phyloP scores from a whole-genome alignment of 2,329 filamentous ascomycete genomes.

The Exophiala phaeomuriformis region DNA sequence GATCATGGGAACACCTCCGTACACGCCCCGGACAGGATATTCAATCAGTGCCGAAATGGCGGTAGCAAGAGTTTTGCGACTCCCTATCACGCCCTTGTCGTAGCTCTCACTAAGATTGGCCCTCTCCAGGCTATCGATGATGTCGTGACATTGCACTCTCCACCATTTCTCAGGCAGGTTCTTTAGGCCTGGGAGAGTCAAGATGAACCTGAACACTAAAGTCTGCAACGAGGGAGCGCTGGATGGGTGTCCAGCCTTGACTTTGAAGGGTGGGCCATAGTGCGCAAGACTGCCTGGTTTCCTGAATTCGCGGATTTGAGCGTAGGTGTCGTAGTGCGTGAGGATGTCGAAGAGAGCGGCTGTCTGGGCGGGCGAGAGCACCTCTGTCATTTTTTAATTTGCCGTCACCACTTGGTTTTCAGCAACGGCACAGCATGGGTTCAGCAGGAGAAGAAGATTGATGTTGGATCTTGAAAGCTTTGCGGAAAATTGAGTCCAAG shows the following conservation, averaged over 20 bases:
- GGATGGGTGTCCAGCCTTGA: slow-evolving; percentile 36
- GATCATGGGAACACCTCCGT: slow-evolving; percentile 52
- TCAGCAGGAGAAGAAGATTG: background rate
- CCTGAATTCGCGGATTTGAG: slow-evolving; percentile 67
- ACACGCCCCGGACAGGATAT: slow-evolving; percentile 57
- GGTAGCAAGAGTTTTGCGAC: slow-evolving; percentile 66
- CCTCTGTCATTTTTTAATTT: slow-evolving; percentile 13
- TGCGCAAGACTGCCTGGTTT: slow-evolving; percentile 54
- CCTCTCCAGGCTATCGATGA: slow-evolving; percentile 56
- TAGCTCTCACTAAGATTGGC: slow-evolving; percentile 73
- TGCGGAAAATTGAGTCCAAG: too few species aligned
- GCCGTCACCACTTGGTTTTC: background rate
- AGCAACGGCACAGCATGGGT: background rate
- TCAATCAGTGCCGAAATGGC: slow-evolving; percentile 64
- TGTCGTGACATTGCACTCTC: slow-evolving; percentile 52
- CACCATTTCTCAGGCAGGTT: slow-evolving; percentile 60
- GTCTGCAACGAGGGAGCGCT: slow-evolving; percentile 60
- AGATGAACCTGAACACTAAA: slow-evolving; percentile 57
- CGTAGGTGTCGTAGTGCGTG: slow-evolving; percentile 49
- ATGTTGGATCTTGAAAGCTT: too few species aligned
- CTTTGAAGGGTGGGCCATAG: slow-evolving; percentile 63
- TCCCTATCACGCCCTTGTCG: slow-evolving; percentile 67
- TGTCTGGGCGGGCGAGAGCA: slow-evolving; percentile 40
- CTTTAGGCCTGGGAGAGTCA: slow-evolving; percentile 59
- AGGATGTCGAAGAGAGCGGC: slow-evolving; percentile 50